phyloP scores from a whole-genome alignment of 208 protist genomes.

The Blastocrithidia nonstop region DNA sequence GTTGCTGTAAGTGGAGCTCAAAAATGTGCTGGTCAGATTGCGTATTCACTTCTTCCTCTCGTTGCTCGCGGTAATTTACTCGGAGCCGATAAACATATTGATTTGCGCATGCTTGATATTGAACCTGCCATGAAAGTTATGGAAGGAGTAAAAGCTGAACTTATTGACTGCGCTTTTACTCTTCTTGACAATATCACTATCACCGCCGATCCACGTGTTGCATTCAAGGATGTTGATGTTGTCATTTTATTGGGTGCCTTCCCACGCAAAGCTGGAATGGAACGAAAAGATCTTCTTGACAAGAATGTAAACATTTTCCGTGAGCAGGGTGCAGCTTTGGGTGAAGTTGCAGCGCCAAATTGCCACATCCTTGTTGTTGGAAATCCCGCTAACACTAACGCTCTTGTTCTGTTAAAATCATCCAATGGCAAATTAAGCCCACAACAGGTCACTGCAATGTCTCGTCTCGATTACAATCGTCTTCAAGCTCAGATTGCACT shows the following conservation, averaged over 20 bases:
- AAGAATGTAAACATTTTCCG: slow-evolving; percentile 93
- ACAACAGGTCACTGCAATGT: slow-evolving; percentile 91
- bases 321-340: slow-evolving; percentile 82
- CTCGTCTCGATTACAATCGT: slow-evolving; percentile 95
- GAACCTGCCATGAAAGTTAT: slow-evolving; percentile 52
- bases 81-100: slow-evolving; percentile 72
- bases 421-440: slow-evolving; percentile 46
- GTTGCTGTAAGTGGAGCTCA: slow-evolving; percentile 92
- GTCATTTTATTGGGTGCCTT: slow-evolving; percentile 78
- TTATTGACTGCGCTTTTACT: slow-evolving; percentile 88
- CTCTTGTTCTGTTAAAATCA: slow-evolving; percentile 81
- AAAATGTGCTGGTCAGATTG: slow-evolving; percentile 95
- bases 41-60: slow-evolving; percentile 86
- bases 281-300: slow-evolving; percentile 92
- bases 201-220: slow-evolving; percentile 56
- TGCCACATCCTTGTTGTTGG: slow-evolving; percentile 88
- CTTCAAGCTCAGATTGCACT: slow-evolving; percentile 69
- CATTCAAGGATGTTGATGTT: slow-evolving; percentile 72
- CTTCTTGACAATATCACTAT: slow-evolving; percentile 70
- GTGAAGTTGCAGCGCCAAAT: slow-evolving; percentile 58
- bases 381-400: slow-evolving; percentile 98
- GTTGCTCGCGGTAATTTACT: slow-evolving; percentile 89
- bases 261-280: slow-evolving; percentile 89
- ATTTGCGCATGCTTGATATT: slow-evolving; percentile 87
- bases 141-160: slow-evolving; percentile 85